Conservation (phyloP, 2,329 filamentous ascomycete species). For the Cercospora canescens region DNA sequence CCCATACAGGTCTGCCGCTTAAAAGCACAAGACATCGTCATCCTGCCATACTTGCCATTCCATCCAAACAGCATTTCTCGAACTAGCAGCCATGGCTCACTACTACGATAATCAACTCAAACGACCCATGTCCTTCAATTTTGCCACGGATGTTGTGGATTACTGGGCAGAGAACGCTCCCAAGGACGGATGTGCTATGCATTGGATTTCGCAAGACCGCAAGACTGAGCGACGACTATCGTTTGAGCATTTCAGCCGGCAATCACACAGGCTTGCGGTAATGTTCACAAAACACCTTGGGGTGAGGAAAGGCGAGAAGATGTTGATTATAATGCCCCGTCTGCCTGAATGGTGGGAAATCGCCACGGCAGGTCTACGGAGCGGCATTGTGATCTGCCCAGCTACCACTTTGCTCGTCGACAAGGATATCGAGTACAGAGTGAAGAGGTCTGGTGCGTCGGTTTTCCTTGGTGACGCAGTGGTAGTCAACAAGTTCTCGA, state of each 20-base stretch:
- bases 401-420: conserved; percentile 41
- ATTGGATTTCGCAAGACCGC: conserved; percentile 41
- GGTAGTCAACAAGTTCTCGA: conserved; percentile 38
- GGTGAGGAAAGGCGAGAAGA: conserved; percentile 36
- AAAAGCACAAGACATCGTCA: not conserved
- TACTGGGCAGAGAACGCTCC: conserved; percentile 38
- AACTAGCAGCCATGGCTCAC: conserved; percentile 26
- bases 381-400: conserved; percentile 41
- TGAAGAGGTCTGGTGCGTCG: conserved; percentile 36
- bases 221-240: conserved; percentile 32
- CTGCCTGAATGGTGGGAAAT: conserved; percentile 45
- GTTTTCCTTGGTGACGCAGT: conserved; percentile 41
- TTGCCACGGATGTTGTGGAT: conserved; percentile 43
- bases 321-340: conserved; percentile 40
- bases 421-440: conserved; percentile 43
- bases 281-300: conserved; percentile 37
- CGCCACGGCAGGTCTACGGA: conserved; percentile 39
- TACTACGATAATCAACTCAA: conserved; percentile 27
- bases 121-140: conserved; percentile 39
- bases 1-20: not conserved
- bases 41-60: not conserved
- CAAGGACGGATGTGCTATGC: conserved; percentile 35
- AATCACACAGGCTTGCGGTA: conserved; percentile 39
- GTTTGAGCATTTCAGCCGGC: conserved; percentile 39
- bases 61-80: not conserved